Conservation (phyloP, 768 basidiomycete genomes). For the Xanthoconium stramineum region DNA sequence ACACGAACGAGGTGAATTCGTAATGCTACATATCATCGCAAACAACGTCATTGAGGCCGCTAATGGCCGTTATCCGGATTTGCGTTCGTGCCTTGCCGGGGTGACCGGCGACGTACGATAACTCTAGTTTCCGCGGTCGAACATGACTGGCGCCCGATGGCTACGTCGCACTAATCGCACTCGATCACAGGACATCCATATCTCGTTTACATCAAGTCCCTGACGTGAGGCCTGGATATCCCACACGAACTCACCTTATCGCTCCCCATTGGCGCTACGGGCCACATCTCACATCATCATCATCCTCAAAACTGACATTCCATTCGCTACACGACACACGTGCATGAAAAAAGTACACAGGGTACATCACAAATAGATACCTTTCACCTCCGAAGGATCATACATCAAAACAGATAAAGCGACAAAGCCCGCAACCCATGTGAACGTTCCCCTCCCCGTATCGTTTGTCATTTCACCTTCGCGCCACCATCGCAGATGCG, state of each 20-base stretch:
- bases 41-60: neutral
- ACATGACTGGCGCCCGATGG: neutral
- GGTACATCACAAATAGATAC: neutral
- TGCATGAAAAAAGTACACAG: neutral
- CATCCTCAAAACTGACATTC: too few species aligned
- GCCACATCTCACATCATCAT: too few species aligned
- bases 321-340: neutral
- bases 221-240: too few species aligned
- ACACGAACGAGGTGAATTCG: too few species aligned
- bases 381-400: neutral
- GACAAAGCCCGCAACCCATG: neutral
- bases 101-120: neutral
- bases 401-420: neutral
- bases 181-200: too few species aligned
- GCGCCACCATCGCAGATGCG: conserved; percentile 40
- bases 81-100: neutral
- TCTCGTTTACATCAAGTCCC: too few species aligned
- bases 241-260: too few species aligned
- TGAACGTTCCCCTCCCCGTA: too few species aligned
- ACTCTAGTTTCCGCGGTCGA: neutral
- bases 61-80: neutral
- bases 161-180: neutral
- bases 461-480: conserved; percentile 10
- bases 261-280: too few species aligned
- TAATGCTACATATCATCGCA: too few species aligned